Base-by-base conservation (phyloP, 495 filamentous ascomycete species). In the Opeltia flavorubescens region DNA sequence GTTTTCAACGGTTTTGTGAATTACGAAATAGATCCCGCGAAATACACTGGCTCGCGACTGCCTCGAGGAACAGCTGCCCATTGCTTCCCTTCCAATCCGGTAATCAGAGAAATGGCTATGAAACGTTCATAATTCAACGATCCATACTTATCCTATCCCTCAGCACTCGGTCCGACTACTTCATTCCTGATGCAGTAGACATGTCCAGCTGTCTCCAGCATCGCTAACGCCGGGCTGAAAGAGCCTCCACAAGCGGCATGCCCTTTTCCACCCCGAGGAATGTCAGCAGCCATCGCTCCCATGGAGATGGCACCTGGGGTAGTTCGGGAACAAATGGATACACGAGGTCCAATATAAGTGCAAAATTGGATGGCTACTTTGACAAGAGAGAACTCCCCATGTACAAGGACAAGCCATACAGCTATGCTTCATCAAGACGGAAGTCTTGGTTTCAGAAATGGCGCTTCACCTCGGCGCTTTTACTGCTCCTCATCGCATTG, bases 321-420 rank as follows among this genome's bases (percentile, higher is more conserved):
- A 62, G 64, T 23, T 66, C 73, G 41, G 58, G 77, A 34, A 54
- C 53, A 43, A 60, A 61, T 35, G 49, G 51, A 29, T 43, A 57
- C 26, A 44, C 49, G n/a, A 42, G 50, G 15, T 56, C 59, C 38
- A 57, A 56, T 15, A 48, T 66, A 5, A 59, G 62, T 18, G 64
- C 63, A 45, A 72, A 69, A 50, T 52, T 77, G 38, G 64, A 66
- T 36, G 66, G 65, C 12, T 68, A 77, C 34, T 78, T 81, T 50
- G 67, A 69, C 21, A 60, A 64, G 24, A 66, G 72, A 43, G 71
- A 78, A 27, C 67, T 99, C 21, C 91, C 91, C 31, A 83, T 96
- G 80, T 99, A 99, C 65, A 99, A 99, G 69, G 91, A 99, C 64
- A 99, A 99, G 58, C 91, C 91, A 21, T 93, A 86, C 59, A 69